Percentiles rank a stretch among this genome's conserved stretches.
These are phyloP conservation scores for Apiospora rasikravindrae DNA, from an alignment of 2,329 filamentous ascomycete species.

Conservation along the genomic window DNA sequence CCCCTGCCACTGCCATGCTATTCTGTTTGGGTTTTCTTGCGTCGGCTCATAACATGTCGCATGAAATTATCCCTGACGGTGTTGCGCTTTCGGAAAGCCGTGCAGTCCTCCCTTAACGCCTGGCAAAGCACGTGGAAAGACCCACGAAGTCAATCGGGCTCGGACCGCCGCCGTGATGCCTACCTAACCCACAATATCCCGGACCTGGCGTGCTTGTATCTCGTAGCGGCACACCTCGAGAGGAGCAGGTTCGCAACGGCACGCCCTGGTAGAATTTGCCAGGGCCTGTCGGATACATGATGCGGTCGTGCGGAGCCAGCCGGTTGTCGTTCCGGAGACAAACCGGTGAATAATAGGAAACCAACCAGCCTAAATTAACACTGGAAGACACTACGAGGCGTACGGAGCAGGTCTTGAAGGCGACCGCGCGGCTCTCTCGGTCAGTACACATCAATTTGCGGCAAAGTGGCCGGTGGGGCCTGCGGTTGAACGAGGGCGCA, in stretches of 20 bases:
- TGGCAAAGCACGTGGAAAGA: too few species aligned
- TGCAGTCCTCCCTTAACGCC: too few species aligned
- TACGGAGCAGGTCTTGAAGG: not conserved
- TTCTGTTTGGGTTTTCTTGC: too few species aligned
- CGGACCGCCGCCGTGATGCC: too few species aligned
- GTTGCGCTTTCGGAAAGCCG: too few species aligned
- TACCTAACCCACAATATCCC: not conserved
- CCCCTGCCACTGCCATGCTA: too few species aligned
- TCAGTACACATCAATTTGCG: not conserved
- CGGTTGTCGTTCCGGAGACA: not conserved
- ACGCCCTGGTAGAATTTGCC: not conserved
- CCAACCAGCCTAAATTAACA: too few species aligned
- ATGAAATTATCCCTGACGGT: too few species aligned
- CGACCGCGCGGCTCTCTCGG: not conserved
- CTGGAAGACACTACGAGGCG: not conserved
- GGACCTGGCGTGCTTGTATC: not conserved
- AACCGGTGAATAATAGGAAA: not conserved
- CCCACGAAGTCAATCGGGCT: not conserved
- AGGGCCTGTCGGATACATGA: not conserved
- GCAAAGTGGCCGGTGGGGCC: not conserved
- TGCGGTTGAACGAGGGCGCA: not conserved
- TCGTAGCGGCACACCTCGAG: not conserved
- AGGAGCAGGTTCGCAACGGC: not conserved
- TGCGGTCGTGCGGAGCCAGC: not conserved
- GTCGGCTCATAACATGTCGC: too few species aligned